Conservation (phyloP, 1,139 yeast genomes). For the Kodamaea ohmeri region DNA sequence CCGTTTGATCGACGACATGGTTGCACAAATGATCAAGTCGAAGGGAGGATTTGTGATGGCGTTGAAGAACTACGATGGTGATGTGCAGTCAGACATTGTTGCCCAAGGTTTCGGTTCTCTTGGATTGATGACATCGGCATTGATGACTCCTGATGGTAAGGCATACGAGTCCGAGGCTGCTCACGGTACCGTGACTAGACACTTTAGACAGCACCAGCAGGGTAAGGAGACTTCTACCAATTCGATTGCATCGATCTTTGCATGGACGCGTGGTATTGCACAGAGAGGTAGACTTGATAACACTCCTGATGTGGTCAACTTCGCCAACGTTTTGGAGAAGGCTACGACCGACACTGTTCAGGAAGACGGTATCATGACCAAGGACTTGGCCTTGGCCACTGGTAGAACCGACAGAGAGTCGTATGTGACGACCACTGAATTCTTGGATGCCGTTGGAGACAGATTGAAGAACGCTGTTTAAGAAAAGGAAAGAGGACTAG, state of each 20-base stretch:
- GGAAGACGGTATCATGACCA: conserved; percentile 87
- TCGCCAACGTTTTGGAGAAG: conserved; percentile 74
- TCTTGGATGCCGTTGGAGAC: conserved; percentile 70
- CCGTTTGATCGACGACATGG: conserved; percentile 96
- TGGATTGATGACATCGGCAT: conserved; percentile 94
- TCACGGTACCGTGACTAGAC: conserved; percentile 97
- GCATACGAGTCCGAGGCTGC: conserved; percentile 97
- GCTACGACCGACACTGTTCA: conserved; percentile 87
- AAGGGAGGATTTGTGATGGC: conserved; percentile 94
- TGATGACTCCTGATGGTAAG: conserved; percentile 92
- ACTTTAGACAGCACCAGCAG: conserved; percentile 89
- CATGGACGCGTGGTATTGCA: conserved; percentile 91
- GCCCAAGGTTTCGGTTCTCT: conserved; percentile 97
- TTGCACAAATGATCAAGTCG: conserved; percentile 95
- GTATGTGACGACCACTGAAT: conserved; percentile 88
- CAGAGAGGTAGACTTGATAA: conserved; percentile 88
- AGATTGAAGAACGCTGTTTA: conserved; percentile 24
- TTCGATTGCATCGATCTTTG: conserved; percentile 96
- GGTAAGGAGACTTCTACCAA: conserved; percentile 98
- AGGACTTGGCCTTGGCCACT: conserved; percentile 85
- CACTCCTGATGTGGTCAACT: conserved; percentile 79
- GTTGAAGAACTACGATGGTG: conserved; percentile 96
- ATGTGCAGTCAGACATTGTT: conserved; percentile 93
- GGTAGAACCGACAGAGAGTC: conserved; percentile 79
- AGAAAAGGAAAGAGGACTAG: not conserved